Evolutionary conservation across 768 basidiomycete genomes (phyloP).

Genomic region (Pisolithus albus): DNA sequence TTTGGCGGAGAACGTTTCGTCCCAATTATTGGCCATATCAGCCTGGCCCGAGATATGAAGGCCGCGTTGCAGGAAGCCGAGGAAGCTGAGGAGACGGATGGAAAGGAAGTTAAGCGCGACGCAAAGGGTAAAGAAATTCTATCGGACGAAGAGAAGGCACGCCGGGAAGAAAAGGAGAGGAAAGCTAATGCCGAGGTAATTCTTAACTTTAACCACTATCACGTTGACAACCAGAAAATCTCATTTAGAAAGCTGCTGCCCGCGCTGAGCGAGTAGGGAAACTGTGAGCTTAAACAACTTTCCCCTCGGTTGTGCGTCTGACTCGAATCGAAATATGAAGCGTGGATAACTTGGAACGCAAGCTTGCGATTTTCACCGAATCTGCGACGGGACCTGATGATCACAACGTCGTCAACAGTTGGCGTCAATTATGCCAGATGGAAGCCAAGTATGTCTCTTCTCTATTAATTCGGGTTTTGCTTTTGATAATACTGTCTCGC

Average conservation of each 20-base stretch:
- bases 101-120: constrained; percentile 39
- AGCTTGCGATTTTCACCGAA: constrained; percentile 84
- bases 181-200: constrained; percentile 62
- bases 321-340: constrained; percentile 8
- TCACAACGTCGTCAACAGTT: constrained; percentile 61
- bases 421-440: constrained; percentile 68
- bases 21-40: constrained; percentile 84
- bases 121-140: constrained; percentile 49
- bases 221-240: constrained; percentile 5
- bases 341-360: constrained; percentile 71
- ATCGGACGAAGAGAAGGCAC: constrained; percentile 65
- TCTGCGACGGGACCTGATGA: constrained; percentile 67
- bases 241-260: constrained; percentile 66
- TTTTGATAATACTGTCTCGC: constrained; percentile 2
- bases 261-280: constrained; percentile 69
- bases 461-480: background rate
- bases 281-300: constrained; percentile 32
- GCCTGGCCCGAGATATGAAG: constrained; percentile 89
- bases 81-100: constrained; percentile 49
- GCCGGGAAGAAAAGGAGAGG: constrained; percentile 65
- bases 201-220: constrained; percentile 1
- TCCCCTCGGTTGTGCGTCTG: too few species aligned
- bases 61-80: constrained; percentile 83
- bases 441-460: constrained; percentile 66
- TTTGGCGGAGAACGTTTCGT: constrained; percentile 86